Base-by-base conservation (phyloP, 371 early-diverging fungal species). In the Actinomucor elegans region DNA sequence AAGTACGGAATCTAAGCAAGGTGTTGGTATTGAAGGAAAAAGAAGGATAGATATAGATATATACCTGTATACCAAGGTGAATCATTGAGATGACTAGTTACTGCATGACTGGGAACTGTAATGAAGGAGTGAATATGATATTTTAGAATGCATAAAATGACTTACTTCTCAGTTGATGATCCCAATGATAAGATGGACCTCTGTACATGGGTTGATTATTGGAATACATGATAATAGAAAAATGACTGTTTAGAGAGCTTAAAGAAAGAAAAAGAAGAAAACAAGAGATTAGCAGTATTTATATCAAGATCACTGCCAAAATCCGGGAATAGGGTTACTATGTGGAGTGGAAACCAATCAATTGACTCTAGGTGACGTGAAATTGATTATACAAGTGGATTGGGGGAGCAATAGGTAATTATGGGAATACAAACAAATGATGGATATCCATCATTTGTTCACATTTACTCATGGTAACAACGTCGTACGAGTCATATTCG, bases 11-110 rank as follows among this genome's bases (percentile, higher is more conserved):
- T 50, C 50, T 50, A 38, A 21, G 21, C 8, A 26, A n/a, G 48
- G 11, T 20, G 15, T 14, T 31, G 18, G 23, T 28, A n/a, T n/a
- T n/a, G n/a, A 1, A 40, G 40, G 15, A 43, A 43, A 38, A 38
- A 43, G 17, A 38, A 31, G 51, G 35, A 28, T 31, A 38, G n/a
- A 50, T 38, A 5, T 38, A 49, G 26, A 40, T 9, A 35, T 17
- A 17, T 48, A 55, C 55, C 48, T 32, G 55, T 15, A 48, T 55
- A 55, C 55, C 55, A 55, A 32, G 32, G 47, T 9, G 55, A 34
- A 17, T 56, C 56, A 31, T 33, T 34, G 14, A 43, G 35, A 21
- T 48, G 49, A 26, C 4, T 42, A 12, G 35, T 18, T 8, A 41
- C 33, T 18, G 36, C 49, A 35, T 48, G 49, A 20, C 15, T 40